Base-by-base conservation (phyloP, 1,284 basidiomycete species). In the Anthracocystis walkeri region DNA sequence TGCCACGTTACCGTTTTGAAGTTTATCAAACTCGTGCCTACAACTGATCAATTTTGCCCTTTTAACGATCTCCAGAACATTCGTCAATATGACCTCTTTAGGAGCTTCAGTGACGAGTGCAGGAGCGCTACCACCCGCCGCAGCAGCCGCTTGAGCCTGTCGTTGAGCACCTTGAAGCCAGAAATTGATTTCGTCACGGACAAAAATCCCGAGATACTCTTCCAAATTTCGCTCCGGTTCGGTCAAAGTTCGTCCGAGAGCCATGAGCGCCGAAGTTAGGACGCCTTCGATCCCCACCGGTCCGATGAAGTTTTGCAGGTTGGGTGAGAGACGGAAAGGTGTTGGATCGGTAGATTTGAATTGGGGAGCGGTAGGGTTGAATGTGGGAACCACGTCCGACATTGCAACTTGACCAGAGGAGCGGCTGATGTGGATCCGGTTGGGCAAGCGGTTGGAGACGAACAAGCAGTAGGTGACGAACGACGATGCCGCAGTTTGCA, bases 271-370 rank as follows among this genome's bases (percentile, higher is more conserved):
- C 10, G 93, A 89, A 0, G 93, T 91, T 55, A 99, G 87, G 33
- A 97, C 87, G 18, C 96, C 97, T 85, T 99, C 97, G 12, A 92
- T 93, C 40, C 93, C 92, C 54, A 94, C 90, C 1, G 93, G 92
- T 0, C 93, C 94, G 55, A 99, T 87, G 87, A 99, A 97, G 80
- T 91, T 89, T 86, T 99, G 97, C 87, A 99, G 90, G 85, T 97
- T 98, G 3, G 95, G 95, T 12, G 95, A 97, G 77, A 97, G 90
- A 11, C 97, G 91, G 92, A 99, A 99, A 0, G 97, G 96, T 12
- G 97, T 94, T 2, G 91, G 89, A 78, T 99, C 97, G 72, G 89
- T 90, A 2, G 92, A 91, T 31, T 89, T 89, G 82, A 94, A 92
- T 42, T 92, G 86, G 0, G 93, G 92, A 33, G 87, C 87, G 33